Base-by-base conservation (phyloP, 106 monocot species). In the Triglochin maritima region DNA sequence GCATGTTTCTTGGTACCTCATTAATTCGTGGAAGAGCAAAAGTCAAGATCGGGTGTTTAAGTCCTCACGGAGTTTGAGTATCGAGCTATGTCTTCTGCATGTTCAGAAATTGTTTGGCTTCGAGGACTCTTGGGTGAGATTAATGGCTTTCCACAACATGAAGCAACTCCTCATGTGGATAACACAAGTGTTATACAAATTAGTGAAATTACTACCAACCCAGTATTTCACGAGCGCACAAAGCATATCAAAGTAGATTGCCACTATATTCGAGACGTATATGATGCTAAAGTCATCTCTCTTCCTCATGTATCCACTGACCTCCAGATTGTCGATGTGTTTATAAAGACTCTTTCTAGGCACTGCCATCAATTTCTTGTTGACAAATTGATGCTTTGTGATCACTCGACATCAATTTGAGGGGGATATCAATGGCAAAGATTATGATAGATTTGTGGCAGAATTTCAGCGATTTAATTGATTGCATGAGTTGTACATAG, bases 1-100 rank as follows among this genome's bases (percentile, higher is more conserved):
- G 74, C 11, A 67, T 68, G 14, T 67, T 60, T 15, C 50, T 75
- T 46, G 67, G 75, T 0, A 9, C 46, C 13, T n/a, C 75, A 13
- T n/a, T 76, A 3, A 62, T 76, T 76, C 62, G 47, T 76, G 68
- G 61, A 69, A 73, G 8, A 64, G 57, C 29, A 47, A 73, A 49
- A 73, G 64, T 6, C 56, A 64, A 11, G 15, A 29, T n/a, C 14
- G 43, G 49, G 16, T 29, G 29, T 29, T 1, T 29, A 29, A 29
- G 29, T 29, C 29, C 29, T 29, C 29, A 29, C 29, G 29, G 29
- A 29, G 29, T 60, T 8, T 3, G 44, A 72, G 43, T 72, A 64
- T 46, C 8, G 15, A 9, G 41, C 44, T 17, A 56, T 56, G 17
- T 57, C 46, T 16, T 43, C 7, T 1, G 47, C 17, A 14, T 72